Conservation (phyloP, 495 filamentous ascomycete genomes). For the Chaetomium fimeti region DNA sequence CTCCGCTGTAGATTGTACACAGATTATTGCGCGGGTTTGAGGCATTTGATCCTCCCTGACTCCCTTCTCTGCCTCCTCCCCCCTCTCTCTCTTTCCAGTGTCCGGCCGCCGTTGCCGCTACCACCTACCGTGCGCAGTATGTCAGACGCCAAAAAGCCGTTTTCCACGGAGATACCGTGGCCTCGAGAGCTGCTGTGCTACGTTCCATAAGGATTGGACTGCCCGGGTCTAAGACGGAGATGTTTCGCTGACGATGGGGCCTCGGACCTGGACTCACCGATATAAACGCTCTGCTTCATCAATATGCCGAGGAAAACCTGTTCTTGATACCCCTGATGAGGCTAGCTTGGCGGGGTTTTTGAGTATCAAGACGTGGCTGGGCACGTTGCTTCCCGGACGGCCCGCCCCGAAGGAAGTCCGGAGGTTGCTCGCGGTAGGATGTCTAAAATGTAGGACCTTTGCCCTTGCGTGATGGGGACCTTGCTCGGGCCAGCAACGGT, state of each 20-base stretch:
- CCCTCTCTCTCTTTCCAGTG: not conserved
- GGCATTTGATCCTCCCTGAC: not conserved
- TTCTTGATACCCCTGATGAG: not conserved
- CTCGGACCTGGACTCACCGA: not conserved
- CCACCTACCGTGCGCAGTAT: not conserved
- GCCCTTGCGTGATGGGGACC: not conserved
- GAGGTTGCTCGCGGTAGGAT: not conserved
- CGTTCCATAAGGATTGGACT: not conserved
- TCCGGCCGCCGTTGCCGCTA: no score
- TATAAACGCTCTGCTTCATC: not conserved
- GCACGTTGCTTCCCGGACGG: not conserved
- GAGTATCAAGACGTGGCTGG: not conserved
- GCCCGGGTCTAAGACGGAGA: not conserved
- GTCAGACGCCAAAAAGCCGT: not conserved
- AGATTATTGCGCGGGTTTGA: not conserved
- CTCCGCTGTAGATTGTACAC: not conserved
- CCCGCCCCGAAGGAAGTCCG: not conserved
- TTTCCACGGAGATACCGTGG: not conserved
- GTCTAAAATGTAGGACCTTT: not conserved
- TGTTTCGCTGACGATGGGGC: not conserved
- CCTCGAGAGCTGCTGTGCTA: not conserved
- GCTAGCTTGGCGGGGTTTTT: not conserved
- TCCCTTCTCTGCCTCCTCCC: not conserved
- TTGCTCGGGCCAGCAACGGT: no score
- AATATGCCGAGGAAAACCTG: not conserved